Evolutionary conservation across 1,284 basidiomycete genomes (phyloP).

Genomic region (Puccinia hordei): DNA sequence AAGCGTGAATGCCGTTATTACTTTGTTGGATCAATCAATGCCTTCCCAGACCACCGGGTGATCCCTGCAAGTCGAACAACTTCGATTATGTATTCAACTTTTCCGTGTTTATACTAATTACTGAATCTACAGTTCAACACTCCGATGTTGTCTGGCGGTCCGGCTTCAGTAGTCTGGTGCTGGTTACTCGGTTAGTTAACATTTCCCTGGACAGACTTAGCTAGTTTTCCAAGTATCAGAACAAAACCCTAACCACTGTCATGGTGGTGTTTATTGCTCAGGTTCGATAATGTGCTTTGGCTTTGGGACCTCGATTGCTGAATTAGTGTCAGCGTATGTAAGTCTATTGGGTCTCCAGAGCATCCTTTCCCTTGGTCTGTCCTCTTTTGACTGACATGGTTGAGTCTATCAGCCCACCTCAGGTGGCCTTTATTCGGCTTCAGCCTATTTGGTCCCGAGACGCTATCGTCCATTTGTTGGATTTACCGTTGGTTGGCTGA

Average conservation of each 20-base stretch:
- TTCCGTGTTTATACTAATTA: neutral
- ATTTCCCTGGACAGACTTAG: conserved; percentile 56
- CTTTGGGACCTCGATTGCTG: conserved; percentile 73
- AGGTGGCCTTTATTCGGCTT: conserved; percentile 77
- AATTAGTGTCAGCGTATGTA: conserved; percentile 59
- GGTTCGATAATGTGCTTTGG: conserved; percentile 76
- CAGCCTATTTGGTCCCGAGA: conserved; percentile 71
- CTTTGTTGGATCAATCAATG: neutral
- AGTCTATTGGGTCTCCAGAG: neutral
- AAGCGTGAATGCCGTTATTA: neutral
- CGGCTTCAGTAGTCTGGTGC: conserved; percentile 78
- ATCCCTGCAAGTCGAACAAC: neutral
- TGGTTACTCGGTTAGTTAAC: conserved; percentile 62
- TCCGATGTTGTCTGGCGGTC: conserved; percentile 73
- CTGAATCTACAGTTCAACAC: conserved; percentile 67
- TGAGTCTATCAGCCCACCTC: conserved; percentile 72
- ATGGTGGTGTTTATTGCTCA: conserved; percentile 39
- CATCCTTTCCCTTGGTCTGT: neutral
- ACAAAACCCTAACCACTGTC: neutral
- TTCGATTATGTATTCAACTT: neutral
- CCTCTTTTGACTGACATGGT: neutral
- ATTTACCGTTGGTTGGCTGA: conserved; percentile 65
- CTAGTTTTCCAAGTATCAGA: neutral
- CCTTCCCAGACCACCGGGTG: neutral
- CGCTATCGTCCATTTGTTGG: conserved; percentile 68